These are phyloP conservation scores for Leccinum huronense DNA, from an alignment of 1,284 basidiomycete genomes.

Conservation along the genomic window DNA sequence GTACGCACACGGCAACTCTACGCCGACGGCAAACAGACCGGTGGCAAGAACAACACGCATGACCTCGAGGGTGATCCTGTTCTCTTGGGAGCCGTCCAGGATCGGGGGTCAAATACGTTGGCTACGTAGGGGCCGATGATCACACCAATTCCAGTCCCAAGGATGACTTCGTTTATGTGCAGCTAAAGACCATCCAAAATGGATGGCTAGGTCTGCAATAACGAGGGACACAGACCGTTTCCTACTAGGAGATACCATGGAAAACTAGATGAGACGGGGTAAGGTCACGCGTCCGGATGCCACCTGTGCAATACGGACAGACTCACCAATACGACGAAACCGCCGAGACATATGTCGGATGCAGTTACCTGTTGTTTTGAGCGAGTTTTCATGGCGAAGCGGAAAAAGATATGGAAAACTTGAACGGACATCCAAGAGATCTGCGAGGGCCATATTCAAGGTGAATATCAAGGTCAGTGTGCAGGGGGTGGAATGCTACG, in stretches of 20 bases:
- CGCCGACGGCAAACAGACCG: constrained; percentile 71
- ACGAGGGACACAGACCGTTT: constrained; percentile 49
- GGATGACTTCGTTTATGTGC: constrained; percentile 90
- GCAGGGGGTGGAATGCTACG: neutral
- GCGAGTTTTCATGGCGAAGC: constrained; percentile 17
- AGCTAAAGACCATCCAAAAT: constrained; percentile 41
- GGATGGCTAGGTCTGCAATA: neutral
- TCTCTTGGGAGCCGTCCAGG: constrained; percentile 62
- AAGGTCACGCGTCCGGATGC: neutral
- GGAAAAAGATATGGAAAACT: neutral
- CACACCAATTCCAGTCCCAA: constrained; percentile 81
- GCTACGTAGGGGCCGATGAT: constrained; percentile 73
- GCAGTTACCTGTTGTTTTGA: constrained; percentile 43
- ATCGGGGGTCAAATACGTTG: constrained; percentile 75
- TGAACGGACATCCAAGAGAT: constrained; percentile 31
- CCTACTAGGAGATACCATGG: constrained; percentile 80
- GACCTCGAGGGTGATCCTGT: constrained; percentile 75
- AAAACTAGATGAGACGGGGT: constrained; percentile 52
- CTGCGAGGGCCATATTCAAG: constrained; percentile 17
- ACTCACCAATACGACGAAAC: constrained; percentile 68
- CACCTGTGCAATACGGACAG: neutral
- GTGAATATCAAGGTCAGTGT: too few species aligned
- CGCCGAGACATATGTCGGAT: constrained; percentile 69
- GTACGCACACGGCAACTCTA: constrained; percentile 68
- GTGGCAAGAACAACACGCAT: constrained; percentile 69